Conservation (phyloP, 1,284 basidiomycete genomes). For the Irpex sp. region DNA sequence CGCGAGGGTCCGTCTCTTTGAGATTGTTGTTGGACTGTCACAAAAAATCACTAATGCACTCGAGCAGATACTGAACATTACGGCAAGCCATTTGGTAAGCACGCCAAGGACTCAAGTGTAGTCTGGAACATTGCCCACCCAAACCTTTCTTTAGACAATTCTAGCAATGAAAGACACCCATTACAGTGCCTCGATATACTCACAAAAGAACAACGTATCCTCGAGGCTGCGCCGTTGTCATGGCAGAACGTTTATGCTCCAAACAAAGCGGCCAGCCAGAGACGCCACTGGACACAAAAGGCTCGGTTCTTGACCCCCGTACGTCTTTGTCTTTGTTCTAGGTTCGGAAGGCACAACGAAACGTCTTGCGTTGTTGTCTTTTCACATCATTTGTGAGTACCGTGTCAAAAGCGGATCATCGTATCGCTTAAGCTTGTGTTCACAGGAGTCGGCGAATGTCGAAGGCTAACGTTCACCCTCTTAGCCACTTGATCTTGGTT, state of each 20-base stretch:
- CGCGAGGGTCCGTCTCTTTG: no score
- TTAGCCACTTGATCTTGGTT: neutral
- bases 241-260: neutral
- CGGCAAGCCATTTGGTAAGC: neutral
- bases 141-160: neutral
- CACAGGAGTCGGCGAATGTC: neutral
- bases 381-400: neutral
- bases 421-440: neutral
- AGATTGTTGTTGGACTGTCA: no score
- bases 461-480: neutral
- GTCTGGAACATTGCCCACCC: neutral
- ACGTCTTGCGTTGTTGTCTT: neutral
- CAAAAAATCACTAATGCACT: no score
- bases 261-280: neutral
- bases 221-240: neutral
- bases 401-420: neutral
- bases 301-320: neutral
- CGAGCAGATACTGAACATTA: neutral
- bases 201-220: neutral
- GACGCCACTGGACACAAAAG: neutral
- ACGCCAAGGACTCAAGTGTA: neutral
- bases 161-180: neutral
- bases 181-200: neutral
- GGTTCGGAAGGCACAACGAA: neutral
- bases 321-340: neutral